Evolutionary conservation across 805 yeast species (phyloP).

Genomic region (Kodamaea fukazawae): DNA sequence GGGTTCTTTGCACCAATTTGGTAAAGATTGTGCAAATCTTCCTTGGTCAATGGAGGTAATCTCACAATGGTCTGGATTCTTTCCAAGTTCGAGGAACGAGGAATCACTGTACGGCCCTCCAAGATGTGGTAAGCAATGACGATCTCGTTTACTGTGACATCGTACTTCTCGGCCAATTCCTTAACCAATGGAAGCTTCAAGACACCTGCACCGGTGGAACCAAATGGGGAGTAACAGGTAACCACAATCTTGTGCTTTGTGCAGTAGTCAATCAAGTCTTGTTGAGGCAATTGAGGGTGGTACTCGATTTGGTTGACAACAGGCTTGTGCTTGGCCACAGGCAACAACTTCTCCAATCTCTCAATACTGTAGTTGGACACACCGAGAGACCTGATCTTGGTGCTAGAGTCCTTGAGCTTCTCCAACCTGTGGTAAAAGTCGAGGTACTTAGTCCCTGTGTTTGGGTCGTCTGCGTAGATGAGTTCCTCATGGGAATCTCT

Average conservation of each 20-base stretch:
- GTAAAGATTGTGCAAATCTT: conserved; percentile 35
- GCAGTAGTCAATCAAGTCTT: conserved; percentile 40
- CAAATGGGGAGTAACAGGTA: conserved; percentile 63
- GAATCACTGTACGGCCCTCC: conserved; percentile 59
- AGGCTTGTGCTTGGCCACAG: conserved; percentile 44
- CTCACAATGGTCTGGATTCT: conserved; percentile 48
- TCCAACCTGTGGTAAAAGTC: conserved; percentile 31
- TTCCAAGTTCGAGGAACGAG: conserved; percentile 67
- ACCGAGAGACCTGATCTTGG: conserved; percentile 51
- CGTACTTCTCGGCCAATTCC: conserved; percentile 56
- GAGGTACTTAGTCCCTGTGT: conserved; percentile 29
- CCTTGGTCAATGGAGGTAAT: conserved; percentile 34
- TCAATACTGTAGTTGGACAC: conserved; percentile 50
- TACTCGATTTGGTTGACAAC: conserved; percentile 50
- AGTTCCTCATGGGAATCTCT: conserved; percentile 34
- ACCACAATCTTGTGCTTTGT: conserved; percentile 36
- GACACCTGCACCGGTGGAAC: conserved; percentile 64
- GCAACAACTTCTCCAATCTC: conserved; percentile 31
- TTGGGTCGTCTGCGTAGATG: conserved; percentile 34
- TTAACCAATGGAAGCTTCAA: conserved; percentile 48
- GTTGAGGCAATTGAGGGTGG: conserved; percentile 35
- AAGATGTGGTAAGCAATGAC: conserved; percentile 59
- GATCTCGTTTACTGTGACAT: conserved; percentile 53
- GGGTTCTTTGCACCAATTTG: conserved; percentile 29
- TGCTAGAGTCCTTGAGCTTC: conserved; percentile 23